Conservation (phyloP, 257 asterid genomes). For the Orobanche coerulescens region DNA sequence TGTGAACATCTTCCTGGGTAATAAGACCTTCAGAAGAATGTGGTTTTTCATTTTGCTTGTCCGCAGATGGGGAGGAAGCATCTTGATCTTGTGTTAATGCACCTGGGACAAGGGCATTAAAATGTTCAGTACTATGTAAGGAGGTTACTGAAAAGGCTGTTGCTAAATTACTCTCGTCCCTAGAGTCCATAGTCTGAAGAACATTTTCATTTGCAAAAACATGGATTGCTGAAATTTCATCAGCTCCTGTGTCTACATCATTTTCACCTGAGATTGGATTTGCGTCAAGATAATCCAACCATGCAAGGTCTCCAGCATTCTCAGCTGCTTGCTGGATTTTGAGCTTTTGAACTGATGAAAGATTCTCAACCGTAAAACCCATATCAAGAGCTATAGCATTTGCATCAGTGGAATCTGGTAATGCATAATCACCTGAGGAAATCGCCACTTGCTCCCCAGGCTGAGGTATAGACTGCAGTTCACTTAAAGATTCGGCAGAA, state of each 20-base stretch:
- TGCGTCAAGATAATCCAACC: slow-evolving; percentile 54
- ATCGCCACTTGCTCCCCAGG: slow-evolving; percentile 26
- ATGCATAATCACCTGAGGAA: slow-evolving; percentile 33
- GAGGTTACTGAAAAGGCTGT: slow-evolving; percentile 19
- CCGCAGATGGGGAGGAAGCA: slow-evolving; percentile 27
- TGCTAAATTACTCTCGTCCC: slow-evolving; percentile 20
- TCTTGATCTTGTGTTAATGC: slow-evolving; percentile 23
- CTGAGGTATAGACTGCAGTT: slow-evolving; percentile 28
- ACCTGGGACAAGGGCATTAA: slow-evolving; percentile 28
- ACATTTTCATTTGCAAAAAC: slow-evolving; percentile 36
- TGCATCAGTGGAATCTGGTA: slow-evolving; percentile 30
- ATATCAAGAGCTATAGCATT: slow-evolving; percentile 35
- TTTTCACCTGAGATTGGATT: slow-evolving; percentile 24
- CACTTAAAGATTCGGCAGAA: slow-evolving; percentile 31
- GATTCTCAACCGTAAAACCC: slow-evolving; percentile 37
- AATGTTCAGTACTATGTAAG: slow-evolving; percentile 20
- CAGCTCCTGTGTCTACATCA: slow-evolving; percentile 24
- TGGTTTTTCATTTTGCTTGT: slow-evolving; percentile 23
- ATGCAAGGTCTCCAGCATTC: slow-evolving; percentile 30
- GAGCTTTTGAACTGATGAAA: slow-evolving; percentile 28
- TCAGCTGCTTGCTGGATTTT: slow-evolving; percentile 24
- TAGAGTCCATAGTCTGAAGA: slow-evolving; percentile 25
- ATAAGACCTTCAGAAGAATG: slow-evolving; percentile 23
- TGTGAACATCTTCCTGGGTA: slow-evolving; percentile 23
- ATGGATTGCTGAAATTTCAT: slow-evolving; percentile 29